Evolutionary conservation across 73 alveolate genomes (phyloP).

Genomic region (Tetrahymena thermophila): DNA sequence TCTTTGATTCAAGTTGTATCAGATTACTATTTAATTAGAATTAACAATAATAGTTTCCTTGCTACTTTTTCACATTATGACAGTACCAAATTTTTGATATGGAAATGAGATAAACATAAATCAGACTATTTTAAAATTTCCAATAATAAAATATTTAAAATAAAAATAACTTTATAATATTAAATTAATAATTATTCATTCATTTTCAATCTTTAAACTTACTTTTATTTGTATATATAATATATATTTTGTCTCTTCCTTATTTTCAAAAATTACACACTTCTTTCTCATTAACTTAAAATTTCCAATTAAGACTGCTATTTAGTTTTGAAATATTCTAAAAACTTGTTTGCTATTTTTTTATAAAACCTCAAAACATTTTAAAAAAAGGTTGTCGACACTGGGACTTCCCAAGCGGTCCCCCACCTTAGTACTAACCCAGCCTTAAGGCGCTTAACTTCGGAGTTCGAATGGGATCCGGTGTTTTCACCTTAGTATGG

Average conservation of each 20-base stretch:
- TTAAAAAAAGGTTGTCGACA: no score
- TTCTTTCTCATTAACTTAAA: no score
- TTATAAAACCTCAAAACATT: no score
- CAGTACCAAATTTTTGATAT: background rate
- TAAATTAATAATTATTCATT: no score
- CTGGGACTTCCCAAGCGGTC: slow-evolving; percentile 56
- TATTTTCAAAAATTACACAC: no score
- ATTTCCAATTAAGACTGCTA: no score
- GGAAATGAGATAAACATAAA: background rate
- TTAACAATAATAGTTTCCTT: background rate
- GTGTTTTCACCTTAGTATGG: slow-evolving; percentile 98
- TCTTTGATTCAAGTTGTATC: background rate
- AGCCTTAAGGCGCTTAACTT: slow-evolving; percentile 99
- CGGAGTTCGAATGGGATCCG: slow-evolving; percentile 99
- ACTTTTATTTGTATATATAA: no score
- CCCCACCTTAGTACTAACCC: slow-evolving; percentile 93
- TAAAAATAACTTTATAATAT: no score
- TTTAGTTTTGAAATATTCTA: no score
- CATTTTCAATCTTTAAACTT: no score
- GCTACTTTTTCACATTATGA: background rate
- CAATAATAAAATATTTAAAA: background rate
- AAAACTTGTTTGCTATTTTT: no score
- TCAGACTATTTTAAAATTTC: background rate
- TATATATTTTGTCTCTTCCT: no score
- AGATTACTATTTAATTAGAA: background rate